These are phyloP conservation scores for Sphagnum magellanicum DNA, from an alignment of 228 moss, liverwort and hornwort genomes.

Conservation along the genomic window DNA sequence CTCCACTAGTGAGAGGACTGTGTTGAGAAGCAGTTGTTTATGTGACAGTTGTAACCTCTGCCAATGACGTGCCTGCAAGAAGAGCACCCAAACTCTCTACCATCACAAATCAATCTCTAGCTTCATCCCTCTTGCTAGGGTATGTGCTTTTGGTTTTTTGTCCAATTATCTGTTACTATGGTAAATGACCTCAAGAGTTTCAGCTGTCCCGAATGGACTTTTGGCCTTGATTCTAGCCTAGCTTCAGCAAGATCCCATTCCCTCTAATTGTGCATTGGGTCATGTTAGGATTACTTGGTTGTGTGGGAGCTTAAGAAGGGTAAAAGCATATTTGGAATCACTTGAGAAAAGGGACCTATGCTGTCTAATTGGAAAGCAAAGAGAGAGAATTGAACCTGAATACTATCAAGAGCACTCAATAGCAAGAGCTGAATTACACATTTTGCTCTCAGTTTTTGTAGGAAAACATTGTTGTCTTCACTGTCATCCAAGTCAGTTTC, in stretches of 20 bases:
- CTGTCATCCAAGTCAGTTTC: slow-evolving; percentile 48
- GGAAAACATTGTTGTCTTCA: slow-evolving; percentile 71
- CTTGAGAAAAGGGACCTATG: too few species aligned
- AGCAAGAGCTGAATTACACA: slow-evolving; percentile 92
- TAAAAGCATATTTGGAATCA: too few species aligned
- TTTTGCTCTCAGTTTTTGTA: slow-evolving; percentile 82
- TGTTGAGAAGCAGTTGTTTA: slow-evolving; percentile 86
- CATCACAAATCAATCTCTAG: too few species aligned
- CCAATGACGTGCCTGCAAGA: slow-evolving; percentile 82
- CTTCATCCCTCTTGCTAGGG: too few species aligned
- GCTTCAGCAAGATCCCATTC: too few species aligned
- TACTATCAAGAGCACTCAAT: slow-evolving; percentile 83
- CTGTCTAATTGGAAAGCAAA: background rate
- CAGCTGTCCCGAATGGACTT: too few species aligned
- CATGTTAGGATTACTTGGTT: background rate
- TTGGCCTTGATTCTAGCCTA: too few species aligned
- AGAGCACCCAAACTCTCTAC: too few species aligned
- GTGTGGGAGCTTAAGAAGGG: background rate
- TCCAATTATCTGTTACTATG: too few species aligned
- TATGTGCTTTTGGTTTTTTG: too few species aligned
- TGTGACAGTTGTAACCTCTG: slow-evolving; percentile 70
- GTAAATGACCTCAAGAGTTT: too few species aligned
- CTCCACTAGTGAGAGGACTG: slow-evolving; percentile 90
- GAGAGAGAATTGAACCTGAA: slow-evolving; percentile 45
- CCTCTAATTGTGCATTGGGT: too few species aligned